Evolutionary conservation across 2,329 filamentous ascomycete species (phyloP).

Genomic region (Pyricularia sp.): DNA sequence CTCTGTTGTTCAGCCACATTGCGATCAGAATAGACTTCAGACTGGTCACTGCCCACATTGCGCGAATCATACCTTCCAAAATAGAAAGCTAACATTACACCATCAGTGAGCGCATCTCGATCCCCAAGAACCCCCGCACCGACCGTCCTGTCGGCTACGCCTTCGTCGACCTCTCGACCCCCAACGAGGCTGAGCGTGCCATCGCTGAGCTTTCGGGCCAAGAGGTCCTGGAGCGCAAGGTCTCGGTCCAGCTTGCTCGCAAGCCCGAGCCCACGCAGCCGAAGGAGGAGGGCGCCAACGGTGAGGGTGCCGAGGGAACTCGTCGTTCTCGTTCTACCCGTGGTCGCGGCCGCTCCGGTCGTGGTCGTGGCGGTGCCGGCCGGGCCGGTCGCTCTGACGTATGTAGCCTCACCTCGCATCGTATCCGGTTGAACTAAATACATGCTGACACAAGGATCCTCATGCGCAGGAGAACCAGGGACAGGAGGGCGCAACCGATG

Average conservation of each 20-base stretch:
- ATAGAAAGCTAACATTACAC: neutral
- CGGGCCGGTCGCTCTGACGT: conserved; percentile 53
- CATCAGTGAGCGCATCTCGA: conserved; percentile 87
- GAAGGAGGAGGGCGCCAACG: conserved; percentile 50
- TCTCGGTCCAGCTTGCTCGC: conserved; percentile 95
- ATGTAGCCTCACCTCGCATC: conserved; percentile 16
- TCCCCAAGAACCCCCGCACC: conserved; percentile 98
- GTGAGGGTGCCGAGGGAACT: conserved; percentile 57
- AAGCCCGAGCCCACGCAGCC: conserved; percentile 63
- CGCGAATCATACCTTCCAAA: neutral
- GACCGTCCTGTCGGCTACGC: conserved; percentile 97
- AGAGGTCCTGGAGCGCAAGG: conserved; percentile 96
- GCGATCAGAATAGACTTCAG: neutral
- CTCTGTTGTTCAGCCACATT: neutral
- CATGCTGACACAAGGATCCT: conserved; percentile 2
- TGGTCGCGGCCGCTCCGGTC: conserved; percentile 52
- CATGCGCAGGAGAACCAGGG: conserved; percentile 27
- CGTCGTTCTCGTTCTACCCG: conserved; percentile 51
- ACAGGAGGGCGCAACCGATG: conserved; percentile 27
- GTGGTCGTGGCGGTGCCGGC: conserved; percentile 48
- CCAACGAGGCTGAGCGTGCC: conserved; percentile 86
- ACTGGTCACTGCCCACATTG: neutral
- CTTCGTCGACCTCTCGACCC: conserved; percentile 94
- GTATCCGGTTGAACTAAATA: neutral
- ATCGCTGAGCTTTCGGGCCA: conserved; percentile 93